Evolutionary conservation across 371 early-diverging fungal species (phyloP), one percentile per base, ranked within the genome.

Genomic region (Mucor sp.): DNA sequence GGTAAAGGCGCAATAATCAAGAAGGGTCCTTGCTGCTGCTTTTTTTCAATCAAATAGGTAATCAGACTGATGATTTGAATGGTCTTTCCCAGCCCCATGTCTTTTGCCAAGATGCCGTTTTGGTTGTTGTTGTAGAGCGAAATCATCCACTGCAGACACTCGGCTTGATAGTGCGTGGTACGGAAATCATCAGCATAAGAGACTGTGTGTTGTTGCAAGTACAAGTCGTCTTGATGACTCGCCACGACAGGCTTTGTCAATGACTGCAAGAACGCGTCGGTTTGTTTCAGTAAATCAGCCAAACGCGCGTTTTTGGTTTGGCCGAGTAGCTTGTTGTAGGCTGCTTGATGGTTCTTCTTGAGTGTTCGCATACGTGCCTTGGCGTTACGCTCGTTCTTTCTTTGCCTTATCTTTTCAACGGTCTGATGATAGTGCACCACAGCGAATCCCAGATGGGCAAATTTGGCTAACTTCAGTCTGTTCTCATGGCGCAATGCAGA

Each of bases 131-230:
- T 96, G 85, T 97, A 99, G 30, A 99, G 81, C 8, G 97, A 95
- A 6, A 96, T 90, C 92, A 99, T 96, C 99, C 99, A 99, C 81
- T 99, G 93, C 2, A 99, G 84, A 55, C 99, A 99, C 74, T 95
- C 96, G 74, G 99, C 62, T 79, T 99, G 99, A 80, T 99, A 99
- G 79, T 99, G 99, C 1, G 97, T 93, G 37, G 91, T 87, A 17
- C 81, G 80, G 79, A 95, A 97, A 81, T 97, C 97, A 70, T 95
- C 63, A 35, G 57, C 37, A 12, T 44, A 39, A 23, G 62, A 33
- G 19, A 61, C 19, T 11, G 57, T 62, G 33, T 62, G 64, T 8
- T 84, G 33, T 8, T 82, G 80, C 56, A 85, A 87, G n/a, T 83
- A 79, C 30, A 30, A 30, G 30, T 30, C 4, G 2, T 30, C 30